These are phyloP conservation scores for Abrus precatorius DNA, from an alignment of 306 rosid genomes.

Conservation along the genomic window DNA sequence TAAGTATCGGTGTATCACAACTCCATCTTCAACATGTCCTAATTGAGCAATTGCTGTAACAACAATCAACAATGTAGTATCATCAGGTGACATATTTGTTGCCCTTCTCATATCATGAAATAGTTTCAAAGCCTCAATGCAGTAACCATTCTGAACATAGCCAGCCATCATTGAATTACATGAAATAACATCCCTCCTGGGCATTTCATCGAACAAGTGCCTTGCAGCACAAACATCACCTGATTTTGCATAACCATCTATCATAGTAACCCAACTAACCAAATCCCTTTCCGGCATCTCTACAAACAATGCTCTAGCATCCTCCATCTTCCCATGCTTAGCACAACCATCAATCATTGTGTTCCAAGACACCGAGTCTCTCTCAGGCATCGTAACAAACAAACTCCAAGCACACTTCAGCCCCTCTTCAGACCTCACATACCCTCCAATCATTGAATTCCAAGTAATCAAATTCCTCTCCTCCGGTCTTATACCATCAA, in stretches of 20 bases:
- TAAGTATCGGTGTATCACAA: slow-evolving; percentile 57
- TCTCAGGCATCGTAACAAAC: slow-evolving; percentile 72
- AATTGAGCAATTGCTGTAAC: slow-evolving; percentile 71
- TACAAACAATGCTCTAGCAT: slow-evolving; percentile 61
- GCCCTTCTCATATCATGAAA: slow-evolving; percentile 62
- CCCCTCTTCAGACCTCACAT: slow-evolving; percentile 60
- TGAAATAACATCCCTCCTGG: slow-evolving; percentile 61
- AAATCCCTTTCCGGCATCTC: slow-evolving; percentile 65
- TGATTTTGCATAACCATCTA: slow-evolving; percentile 68
- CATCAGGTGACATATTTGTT: slow-evolving; percentile 56
- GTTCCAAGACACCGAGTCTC: slow-evolving; percentile 85
- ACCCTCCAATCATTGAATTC: slow-evolving; percentile 77
- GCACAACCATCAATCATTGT: slow-evolving; percentile 74
- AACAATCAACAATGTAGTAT: slow-evolving; percentile 64
- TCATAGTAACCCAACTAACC: slow-evolving; percentile 78
- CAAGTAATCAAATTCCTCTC: slow-evolving; percentile 77
- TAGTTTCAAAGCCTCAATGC: slow-evolving; percentile 69
- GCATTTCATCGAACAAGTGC: slow-evolving; percentile 76
- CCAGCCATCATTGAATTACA: slow-evolving; percentile 84
- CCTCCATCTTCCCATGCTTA: slow-evolving; percentile 67
- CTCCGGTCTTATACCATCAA: slow-evolving; percentile 58
- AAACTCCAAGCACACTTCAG: slow-evolving; percentile 62
- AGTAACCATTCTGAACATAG: slow-evolving; percentile 69
- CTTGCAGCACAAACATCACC: slow-evolving; percentile 64
- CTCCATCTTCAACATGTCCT: slow-evolving; percentile 68